Percentiles rank a stretch among this genome's conserved stretches.
Evolutionary conservation across 805 yeast genomes (phyloP).

Genomic region (Suhomyces xylopsoci): DNA sequence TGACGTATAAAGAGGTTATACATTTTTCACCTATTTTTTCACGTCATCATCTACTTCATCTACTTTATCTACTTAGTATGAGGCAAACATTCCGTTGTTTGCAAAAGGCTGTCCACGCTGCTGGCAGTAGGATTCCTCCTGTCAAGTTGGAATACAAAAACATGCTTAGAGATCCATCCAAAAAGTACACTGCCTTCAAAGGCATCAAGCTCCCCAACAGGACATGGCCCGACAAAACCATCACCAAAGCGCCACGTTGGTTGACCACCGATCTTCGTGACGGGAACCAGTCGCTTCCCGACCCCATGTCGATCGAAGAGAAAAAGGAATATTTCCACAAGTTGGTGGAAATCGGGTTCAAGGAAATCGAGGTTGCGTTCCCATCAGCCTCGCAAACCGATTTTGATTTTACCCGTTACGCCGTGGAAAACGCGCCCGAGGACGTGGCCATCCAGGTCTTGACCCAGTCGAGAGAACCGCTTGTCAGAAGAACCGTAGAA

Average conservation of each 20-base stretch:
- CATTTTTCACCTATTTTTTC: not conserved
- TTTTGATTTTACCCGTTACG: slow-evolving; percentile 76
- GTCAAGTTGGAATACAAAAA: slow-evolving; percentile 17
- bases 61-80: slow-evolving; percentile 16
- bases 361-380: slow-evolving; percentile 77
- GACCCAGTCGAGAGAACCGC: slow-evolving; percentile 73
- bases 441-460: slow-evolving; percentile 73
- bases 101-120: slow-evolving; percentile 21
- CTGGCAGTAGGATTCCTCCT: slow-evolving; percentile 18
- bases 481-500: slow-evolving; percentile 72
- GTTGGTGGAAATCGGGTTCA: slow-evolving; percentile 68
- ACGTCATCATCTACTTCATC: not conserved
- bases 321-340: slow-evolving; percentile 74
- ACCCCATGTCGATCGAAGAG: slow-evolving; percentile 75
- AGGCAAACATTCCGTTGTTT: slow-evolving; percentile 21
- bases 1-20: not conserved
- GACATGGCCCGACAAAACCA: slow-evolving; percentile 66
- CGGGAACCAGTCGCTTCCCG: slow-evolving; percentile 79
- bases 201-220: slow-evolving; percentile 58
- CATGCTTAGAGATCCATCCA: slow-evolving; percentile 71
- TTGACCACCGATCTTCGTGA: slow-evolving; percentile 76
- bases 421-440: slow-evolving; percentile 74
- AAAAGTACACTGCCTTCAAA: slow-evolving; percentile 56
- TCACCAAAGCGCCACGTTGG: slow-evolving; percentile 77
- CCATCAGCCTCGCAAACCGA: slow-evolving; percentile 83